A percentile compares a stretch with the other conserved stretches of the same genome.
These are phyloP conservation scores for Pestalotiopsis sp. DNA, from an alignment of 2,329 filamentous ascomycete species.

Conservation along the genomic window DNA sequence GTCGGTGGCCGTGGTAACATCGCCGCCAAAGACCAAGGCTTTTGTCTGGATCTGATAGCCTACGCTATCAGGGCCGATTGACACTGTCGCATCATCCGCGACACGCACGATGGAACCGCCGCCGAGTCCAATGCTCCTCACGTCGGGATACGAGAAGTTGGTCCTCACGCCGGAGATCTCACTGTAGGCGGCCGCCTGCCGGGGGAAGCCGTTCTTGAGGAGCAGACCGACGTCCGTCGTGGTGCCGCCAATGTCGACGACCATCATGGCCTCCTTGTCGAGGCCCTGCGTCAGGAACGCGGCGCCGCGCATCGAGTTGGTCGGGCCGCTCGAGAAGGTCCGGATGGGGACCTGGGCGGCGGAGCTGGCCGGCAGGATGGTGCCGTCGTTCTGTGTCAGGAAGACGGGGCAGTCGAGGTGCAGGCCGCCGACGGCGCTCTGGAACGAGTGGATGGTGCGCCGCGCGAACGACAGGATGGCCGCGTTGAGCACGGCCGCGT, in stretches of 20 bases:
- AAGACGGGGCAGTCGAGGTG: constrained; percentile 52
- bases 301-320: constrained; percentile 61
- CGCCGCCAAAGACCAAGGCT: constrained; percentile 54
- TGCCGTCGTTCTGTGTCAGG: constrained; percentile 63
- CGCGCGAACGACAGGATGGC: constrained; percentile 56
- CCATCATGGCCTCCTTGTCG: constrained; percentile 42
- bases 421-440: constrained; percentile 46
- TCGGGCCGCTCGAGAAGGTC: constrained; percentile 61
- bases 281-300: constrained; percentile 50
- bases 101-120: constrained; percentile 52
- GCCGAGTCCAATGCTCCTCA: constrained; percentile 57
- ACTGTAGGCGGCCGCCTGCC: constrained; percentile 59
- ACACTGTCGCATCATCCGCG: constrained; percentile 32
- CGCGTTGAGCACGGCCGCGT: constrained; percentile 62
- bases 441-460: constrained; percentile 53
- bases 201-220: constrained; percentile 58
- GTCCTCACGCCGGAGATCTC: constrained; percentile 61
- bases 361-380: constrained; percentile 49
- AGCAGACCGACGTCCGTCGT: constrained; percentile 62
- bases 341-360: constrained; percentile 56
- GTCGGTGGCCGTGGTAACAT: constrained; percentile 58
- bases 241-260: constrained; percentile 65
- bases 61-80: constrained; percentile 59
- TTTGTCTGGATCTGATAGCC: constrained; percentile 53
- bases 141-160: constrained; percentile 55